Base-by-base conservation (phyloP, 2,329 filamentous ascomycete species). In the Rosellinia necatrix region DNA sequence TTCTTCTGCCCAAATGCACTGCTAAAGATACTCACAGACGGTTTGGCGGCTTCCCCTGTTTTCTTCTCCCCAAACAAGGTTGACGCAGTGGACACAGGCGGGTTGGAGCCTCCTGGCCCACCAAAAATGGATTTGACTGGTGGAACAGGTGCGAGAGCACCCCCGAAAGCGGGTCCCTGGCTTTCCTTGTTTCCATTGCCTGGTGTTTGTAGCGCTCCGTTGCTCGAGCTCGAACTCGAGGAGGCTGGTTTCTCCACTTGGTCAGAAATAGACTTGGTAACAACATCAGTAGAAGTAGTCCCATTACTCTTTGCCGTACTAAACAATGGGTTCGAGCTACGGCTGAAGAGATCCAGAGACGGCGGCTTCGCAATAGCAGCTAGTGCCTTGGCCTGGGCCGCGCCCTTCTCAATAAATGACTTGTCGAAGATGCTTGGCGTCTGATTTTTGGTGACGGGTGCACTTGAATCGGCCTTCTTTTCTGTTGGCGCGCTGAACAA, bases 31-130 rank as follows among this genome's bases (percentile, higher is more conserved):
- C 49, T 59, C 12, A 64, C 13, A 29, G 60, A 46, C 3, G 63
- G 29, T 49, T 62, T 52, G 2, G 49, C 10, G 24, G 59, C 42
- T 15, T 64, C 62, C n/a, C 60, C 55, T n/a, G 40, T 12, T 29
- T 64, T 66, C 58, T 54, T 65, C 24, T 62, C 63, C 10, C 64
- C 63, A 47, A 70, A 70, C n/a, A 65, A n/a, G n/a, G n/a, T 43
- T 8, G 60, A 38, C 37, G 63, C 35, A 3, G 63, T 43, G 17
- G 66, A 29, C 7, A 53, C 48, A 27, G 52, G 35, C 35, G 80
- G 73, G 59, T 78, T 77, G 65, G 79, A 75, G 13, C 6, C 29
- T 32, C 73, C 73, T 49, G 75, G 76, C 27, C 73, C 73, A 44
- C 70, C 72, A 62, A 81, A 79, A 57, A 73, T 53, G 17, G 70